Conservation (phyloP, 2,329 filamentous ascomycete species). For the Lojkania enalia region DNA sequence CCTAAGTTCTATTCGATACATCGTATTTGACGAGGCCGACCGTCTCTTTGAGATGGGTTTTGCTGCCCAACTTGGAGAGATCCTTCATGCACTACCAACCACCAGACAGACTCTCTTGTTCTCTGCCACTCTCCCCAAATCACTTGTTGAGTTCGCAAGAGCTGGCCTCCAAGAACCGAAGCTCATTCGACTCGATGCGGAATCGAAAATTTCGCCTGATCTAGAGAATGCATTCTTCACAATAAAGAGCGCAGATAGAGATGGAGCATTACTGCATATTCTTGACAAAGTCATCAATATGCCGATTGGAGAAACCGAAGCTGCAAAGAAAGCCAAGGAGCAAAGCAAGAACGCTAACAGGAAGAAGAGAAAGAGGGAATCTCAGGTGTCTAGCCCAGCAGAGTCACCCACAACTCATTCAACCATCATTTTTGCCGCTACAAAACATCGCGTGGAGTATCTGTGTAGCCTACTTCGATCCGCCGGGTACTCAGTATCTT, state of each 20-base stretch:
- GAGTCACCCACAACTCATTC: conserved; percentile 85
- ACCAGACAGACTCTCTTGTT: conserved; percentile 90
- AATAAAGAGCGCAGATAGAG: conserved; percentile 90
- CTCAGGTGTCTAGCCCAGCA: conserved; percentile 54
- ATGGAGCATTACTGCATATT: conserved; percentile 86
- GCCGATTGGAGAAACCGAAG: conserved; percentile 68
- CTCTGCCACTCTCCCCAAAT: conserved; percentile 91
- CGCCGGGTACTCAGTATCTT: conserved; percentile 86
- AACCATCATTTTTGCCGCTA: conserved; percentile 92
- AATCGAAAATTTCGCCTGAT: conserved; percentile 94
- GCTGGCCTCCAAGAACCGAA: conserved; percentile 92
- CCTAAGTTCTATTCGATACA: conserved; percentile 87
- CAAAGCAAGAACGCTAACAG: conserved; percentile 50
- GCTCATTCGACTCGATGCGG: conserved; percentile 86
- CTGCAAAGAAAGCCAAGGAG: conserved; percentile 50
- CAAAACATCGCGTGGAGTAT: conserved; percentile 98
- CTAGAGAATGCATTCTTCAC: conserved; percentile 95
- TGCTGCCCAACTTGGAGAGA: conserved; percentile 87
- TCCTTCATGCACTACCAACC: conserved; percentile 81
- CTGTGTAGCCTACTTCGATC: conserved; percentile 76
- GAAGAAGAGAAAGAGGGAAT: conserved; percentile 75
- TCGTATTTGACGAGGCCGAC: conserved; percentile 97
- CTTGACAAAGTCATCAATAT: conserved; percentile 92
- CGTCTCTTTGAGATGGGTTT: conserved; percentile 99
- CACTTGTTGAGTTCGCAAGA: conserved; percentile 91